Evolutionary conservation across 352 stramenopile genomes (phyloP).

Genomic region (Phytophthora agathidicida): DNA sequence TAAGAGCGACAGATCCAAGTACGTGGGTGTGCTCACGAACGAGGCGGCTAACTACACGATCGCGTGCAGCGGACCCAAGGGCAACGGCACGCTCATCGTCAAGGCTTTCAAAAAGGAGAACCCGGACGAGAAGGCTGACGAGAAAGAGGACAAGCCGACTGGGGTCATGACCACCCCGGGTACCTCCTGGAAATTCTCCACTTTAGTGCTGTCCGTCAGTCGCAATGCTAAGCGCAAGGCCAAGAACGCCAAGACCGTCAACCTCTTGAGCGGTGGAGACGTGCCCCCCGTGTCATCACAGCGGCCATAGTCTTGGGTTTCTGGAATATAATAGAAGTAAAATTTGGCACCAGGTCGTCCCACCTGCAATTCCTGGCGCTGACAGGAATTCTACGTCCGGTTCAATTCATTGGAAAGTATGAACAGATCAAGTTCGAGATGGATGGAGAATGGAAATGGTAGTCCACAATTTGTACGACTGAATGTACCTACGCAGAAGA

Average conservation of each 20-base stretch:
- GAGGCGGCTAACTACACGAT: constrained; percentile 76
- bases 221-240: constrained; percentile 64
- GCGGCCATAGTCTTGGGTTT: constrained; percentile 8
- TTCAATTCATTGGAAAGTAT: constrained; percentile 3
- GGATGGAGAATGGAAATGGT: constrained; percentile 1
- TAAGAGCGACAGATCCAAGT: constrained; percentile 74
- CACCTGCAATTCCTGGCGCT: constrained; percentile 11
- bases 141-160: constrained; percentile 13
- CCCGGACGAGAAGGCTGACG: constrained; percentile 7
- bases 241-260: constrained; percentile 73
- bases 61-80: constrained; percentile 64
- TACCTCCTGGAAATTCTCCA: constrained; percentile 81
- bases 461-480: neutral
- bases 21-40: constrained; percentile 64
- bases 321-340: constrained; percentile 18
- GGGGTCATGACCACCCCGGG: constrained; percentile 63
- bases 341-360: neutral
- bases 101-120: constrained; percentile 73
- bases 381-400: neutral
- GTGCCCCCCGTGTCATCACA: constrained; percentile 18
- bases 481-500: constrained; percentile 13
- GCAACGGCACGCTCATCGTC: constrained; percentile 73
- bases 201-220: constrained; percentile 64
- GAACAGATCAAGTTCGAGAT: constrained; percentile 1
- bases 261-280: constrained; percentile 45